Evolutionary conservation across 495 filamentous ascomycete genomes (phyloP).

Genomic region (Aspergillus bridgeri): DNA sequence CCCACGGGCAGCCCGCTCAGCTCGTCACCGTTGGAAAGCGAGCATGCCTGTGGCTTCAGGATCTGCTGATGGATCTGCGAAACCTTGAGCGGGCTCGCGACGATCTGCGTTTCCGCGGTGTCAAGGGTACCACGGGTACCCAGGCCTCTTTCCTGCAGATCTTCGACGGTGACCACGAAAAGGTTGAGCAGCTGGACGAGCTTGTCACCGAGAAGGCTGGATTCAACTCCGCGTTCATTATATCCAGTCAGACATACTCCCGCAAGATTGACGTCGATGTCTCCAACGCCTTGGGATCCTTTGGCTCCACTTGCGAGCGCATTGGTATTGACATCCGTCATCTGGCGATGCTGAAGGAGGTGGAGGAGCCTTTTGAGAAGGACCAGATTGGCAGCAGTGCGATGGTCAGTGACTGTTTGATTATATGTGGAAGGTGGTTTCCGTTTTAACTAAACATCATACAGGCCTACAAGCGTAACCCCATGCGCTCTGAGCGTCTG

Average conservation of each 20-base stretch:
- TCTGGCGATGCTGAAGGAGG: constrained; percentile 73
- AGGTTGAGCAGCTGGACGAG: constrained; percentile 70
- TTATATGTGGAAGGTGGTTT: not conserved
- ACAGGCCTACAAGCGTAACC: constrained; percentile 86
- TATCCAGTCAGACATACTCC: constrained; percentile 78
- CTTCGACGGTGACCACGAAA: constrained; percentile 75
- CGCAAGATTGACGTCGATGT: constrained; percentile 83
- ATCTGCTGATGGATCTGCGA: constrained; percentile 81
- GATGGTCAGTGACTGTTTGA: constrained; percentile 36
- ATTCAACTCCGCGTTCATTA: constrained; percentile 67
- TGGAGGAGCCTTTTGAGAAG: constrained; percentile 91
- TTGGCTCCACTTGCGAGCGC: constrained; percentile 77
- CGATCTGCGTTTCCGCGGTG: constrained; percentile 79
- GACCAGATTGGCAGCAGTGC: constrained; percentile 52
- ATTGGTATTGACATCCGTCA: constrained; percentile 76
- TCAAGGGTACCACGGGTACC: constrained; percentile 74
- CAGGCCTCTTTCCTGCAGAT: constrained; percentile 79
- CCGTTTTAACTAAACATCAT: constrained; percentile 19
- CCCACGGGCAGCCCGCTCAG: constrained; percentile 80
- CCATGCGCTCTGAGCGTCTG: constrained; percentile 85
- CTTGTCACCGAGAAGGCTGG: constrained; percentile 82
- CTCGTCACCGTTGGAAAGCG: constrained; percentile 75
- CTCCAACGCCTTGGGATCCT: constrained; percentile 72
- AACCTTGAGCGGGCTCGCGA: constrained; percentile 72
- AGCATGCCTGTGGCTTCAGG: constrained; percentile 80